phyloP scores from a whole-genome alignment of 805 yeast genomes.

The Metschnikowia matae region DNA sequence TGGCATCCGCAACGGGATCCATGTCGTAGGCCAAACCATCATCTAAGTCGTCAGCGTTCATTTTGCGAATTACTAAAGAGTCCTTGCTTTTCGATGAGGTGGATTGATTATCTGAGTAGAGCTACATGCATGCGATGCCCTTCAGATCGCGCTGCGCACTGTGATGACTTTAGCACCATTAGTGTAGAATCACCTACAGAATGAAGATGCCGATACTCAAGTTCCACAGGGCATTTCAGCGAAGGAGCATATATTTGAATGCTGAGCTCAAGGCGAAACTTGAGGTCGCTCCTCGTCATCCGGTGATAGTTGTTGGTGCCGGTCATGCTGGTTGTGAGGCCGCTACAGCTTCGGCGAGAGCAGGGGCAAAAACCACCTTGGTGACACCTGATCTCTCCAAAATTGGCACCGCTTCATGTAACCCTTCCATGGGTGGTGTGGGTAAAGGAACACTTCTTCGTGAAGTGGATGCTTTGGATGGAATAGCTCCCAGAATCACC shows the following conservation, averaged over 20 bases:
- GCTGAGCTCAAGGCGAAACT: constrained; percentile 33
- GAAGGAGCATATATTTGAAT: constrained; percentile 26
- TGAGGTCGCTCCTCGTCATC: constrained; percentile 33
- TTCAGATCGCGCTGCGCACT: constrained; percentile 1
- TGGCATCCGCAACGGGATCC: constrained; percentile 25
- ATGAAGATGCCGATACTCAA: neutral
- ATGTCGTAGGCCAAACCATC: constrained; percentile 68
- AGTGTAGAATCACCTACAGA: neutral
- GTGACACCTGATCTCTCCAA: constrained; percentile 72
- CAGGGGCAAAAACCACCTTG: constrained; percentile 67
- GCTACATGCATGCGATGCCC: constrained; percentile 1
- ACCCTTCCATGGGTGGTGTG: constrained; percentile 97
- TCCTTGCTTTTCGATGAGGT: neutral
- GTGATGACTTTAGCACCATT: neutral
- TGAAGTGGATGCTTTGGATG: constrained; percentile 96
- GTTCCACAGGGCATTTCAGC: neutral
- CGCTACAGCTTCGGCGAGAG: constrained; percentile 84
- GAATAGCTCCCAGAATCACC: constrained; percentile 80
- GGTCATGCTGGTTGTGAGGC: constrained; percentile 99
- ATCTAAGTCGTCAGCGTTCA: constrained; percentile 62
- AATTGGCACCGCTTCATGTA: constrained; percentile 94
- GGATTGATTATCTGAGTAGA: neutral
- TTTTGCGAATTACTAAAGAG: neutral
- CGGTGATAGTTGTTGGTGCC: constrained; percentile 90
- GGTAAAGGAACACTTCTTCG: constrained; percentile 91